phyloP scores from a whole-genome alignment of 257 asterid genomes.

The Handroanthus guayacan region DNA sequence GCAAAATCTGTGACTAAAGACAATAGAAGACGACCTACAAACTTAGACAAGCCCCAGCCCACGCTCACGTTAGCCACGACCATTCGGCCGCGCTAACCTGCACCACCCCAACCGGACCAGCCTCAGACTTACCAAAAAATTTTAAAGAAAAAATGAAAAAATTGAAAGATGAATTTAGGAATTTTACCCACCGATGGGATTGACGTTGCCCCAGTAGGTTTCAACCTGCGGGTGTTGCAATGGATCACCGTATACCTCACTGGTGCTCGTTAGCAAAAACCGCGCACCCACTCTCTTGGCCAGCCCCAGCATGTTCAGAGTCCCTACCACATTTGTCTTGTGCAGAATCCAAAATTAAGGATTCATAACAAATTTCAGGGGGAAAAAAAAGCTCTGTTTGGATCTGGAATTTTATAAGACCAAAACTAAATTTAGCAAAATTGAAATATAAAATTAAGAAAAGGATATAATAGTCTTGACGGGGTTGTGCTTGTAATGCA shows the following conservation, averaged over 20 bases:
- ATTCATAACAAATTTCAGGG: neutral
- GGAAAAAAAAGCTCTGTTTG: neutral
- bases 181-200: slow-evolving; percentile 76
- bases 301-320: slow-evolving; percentile 97
- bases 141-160: neutral
- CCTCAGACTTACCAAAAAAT: neutral
- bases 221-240: slow-evolving; percentile 93
- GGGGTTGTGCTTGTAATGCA: slow-evolving; percentile 95
- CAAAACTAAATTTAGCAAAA: neutral
- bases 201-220: slow-evolving; percentile 99
- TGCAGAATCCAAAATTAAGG: slow-evolving; percentile 55
- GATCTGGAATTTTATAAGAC: neutral
- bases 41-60: neutral
- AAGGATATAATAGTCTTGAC: slow-evolving; percentile 98
- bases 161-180: neutral
- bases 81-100: slow-evolving; percentile 31
- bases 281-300: slow-evolving; percentile 99
- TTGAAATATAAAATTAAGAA: neutral
- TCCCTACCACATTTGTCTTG: slow-evolving; percentile 99
- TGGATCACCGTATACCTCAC: slow-evolving; percentile 98
- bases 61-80: slow-evolving; percentile 40
- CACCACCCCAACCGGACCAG: slow-evolving; percentile 3
- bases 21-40: slow-evolving; percentile 3
- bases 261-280: slow-evolving; percentile 96
- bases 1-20: neutral